phyloP scores from a whole-genome alignment of 495 filamentous ascomycete species.

The Clohesyomyces aquaticus region DNA sequence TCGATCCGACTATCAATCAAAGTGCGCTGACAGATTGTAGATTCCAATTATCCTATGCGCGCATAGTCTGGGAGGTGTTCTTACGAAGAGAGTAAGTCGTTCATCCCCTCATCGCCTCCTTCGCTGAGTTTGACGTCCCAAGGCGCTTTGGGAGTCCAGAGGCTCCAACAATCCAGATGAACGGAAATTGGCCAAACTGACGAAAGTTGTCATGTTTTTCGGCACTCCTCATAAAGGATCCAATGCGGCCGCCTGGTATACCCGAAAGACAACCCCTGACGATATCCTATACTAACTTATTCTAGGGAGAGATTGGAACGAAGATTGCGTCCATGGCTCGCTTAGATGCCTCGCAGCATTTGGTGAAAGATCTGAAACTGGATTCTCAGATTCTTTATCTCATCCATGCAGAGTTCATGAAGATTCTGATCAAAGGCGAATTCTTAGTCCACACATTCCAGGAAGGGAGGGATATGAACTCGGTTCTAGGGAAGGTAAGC shows the following conservation, averaged over 20 bases:
- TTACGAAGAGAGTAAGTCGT: constrained; percentile 9
- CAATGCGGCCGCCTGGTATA: neutral
- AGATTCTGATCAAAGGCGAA: neutral
- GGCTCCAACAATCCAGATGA: constrained; percentile 2
- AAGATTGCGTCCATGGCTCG: constrained; percentile 17
- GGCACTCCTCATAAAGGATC: constrained; percentile 21
- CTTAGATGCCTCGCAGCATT: constrained; percentile 6
- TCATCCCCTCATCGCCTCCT: no score
- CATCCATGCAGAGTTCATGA: constrained; percentile 26
- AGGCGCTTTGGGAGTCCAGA: constrained; percentile 23
- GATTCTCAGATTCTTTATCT: constrained; percentile 18
- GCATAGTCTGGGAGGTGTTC: constrained; percentile 22
- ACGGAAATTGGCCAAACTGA: constrained; percentile 9
- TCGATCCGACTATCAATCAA: neutral
- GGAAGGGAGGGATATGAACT: constrained; percentile 13
- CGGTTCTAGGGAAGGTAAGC: constrained; percentile 16
- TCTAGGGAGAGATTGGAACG: constrained; percentile 21
- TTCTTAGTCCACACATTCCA: constrained; percentile 21
- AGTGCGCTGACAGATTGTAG: neutral
- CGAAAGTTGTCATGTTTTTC: constrained; percentile 23
- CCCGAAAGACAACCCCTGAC: no score
- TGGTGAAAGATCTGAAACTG: constrained; percentile 6
- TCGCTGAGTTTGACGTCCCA: neutral
- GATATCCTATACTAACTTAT: no score
- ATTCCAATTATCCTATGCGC: constrained; percentile 20